A percentile compares a stretch with the other conserved stretches of the same genome.
Evolutionary conservation across 2,329 filamentous ascomycete species (phyloP).

Genomic region (Botrytis cinerea): DNA sequence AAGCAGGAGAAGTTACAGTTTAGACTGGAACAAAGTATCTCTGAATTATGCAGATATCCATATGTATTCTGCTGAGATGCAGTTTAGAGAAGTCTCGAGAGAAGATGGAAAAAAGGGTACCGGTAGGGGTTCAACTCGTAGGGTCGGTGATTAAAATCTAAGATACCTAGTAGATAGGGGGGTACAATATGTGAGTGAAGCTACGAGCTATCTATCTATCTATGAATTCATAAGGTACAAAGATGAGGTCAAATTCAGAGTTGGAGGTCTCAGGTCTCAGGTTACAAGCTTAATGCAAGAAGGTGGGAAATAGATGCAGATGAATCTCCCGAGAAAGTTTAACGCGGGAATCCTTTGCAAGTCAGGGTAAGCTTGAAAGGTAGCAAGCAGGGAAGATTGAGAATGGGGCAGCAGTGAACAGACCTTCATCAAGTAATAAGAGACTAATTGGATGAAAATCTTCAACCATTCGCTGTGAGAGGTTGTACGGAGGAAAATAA

Average conservation of each 20-base stretch:
- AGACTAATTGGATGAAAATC: not conserved
- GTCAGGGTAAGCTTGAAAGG: not conserved
- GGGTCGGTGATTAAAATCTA: not conserved
- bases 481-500: not conserved
- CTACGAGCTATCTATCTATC: not conserved
- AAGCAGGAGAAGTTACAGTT: not conserved
- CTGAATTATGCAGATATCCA: not conserved
- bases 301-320: not conserved
- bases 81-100: not conserved
- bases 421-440: not conserved
- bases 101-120: not conserved
- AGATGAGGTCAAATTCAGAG: not conserved
- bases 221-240: not conserved
- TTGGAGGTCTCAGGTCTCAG: not conserved
- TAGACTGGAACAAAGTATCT: not conserved
- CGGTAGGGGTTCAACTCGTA: not conserved
- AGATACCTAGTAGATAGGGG: not conserved
- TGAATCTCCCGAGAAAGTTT: not conserved
- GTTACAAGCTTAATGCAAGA: conserved; percentile 2
- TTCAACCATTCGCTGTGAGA: not conserved
- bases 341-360: not conserved
- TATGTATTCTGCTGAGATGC: not conserved
- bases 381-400: not conserved
- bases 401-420: not conserved
- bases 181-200: not conserved